A percentile compares a stretch with the other conserved stretches of the same genome.
These are phyloP conservation scores for Neonectria coccinea DNA, from an alignment of 2,329 filamentous ascomycete genomes.

Conservation along the genomic window DNA sequence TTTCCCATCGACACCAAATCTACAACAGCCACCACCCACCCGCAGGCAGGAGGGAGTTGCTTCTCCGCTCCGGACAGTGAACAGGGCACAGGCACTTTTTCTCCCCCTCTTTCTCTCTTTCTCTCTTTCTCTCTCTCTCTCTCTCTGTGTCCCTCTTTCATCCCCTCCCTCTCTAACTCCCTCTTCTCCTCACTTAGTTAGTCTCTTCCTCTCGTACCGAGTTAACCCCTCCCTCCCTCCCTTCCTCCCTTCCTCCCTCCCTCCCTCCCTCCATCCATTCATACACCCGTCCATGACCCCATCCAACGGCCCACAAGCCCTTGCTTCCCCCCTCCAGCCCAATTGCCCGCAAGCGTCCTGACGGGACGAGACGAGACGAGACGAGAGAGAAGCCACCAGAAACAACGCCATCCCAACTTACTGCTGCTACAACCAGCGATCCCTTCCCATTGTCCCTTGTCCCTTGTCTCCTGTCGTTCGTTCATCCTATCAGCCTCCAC, in stretches of 20 bases:
- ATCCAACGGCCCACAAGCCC: constrained; percentile 6
- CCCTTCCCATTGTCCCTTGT: too few relatives aligned
- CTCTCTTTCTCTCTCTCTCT: background rate
- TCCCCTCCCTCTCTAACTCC: too few relatives aligned
- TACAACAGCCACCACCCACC: constrained; percentile 16
- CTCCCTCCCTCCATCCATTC: constrained; percentile 2
- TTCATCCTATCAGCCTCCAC: constrained; percentile 8
- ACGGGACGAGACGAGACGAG: constrained; percentile 23
- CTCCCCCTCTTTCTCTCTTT: background rate
- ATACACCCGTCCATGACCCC: constrained; percentile 18
- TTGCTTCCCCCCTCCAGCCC: constrained; percentile 10
- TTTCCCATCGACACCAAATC: constrained; percentile 27
- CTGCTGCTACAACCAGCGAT: too few relatives aligned
- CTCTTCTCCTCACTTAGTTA: background rate
- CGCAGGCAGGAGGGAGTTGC: background rate
- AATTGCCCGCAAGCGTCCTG: constrained; percentile 18
- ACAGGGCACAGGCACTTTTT: background rate
- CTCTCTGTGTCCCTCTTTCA: background rate
- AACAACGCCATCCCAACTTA: background rate
- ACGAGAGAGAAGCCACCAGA: background rate
- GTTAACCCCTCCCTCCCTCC: background rate
- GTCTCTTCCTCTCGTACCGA: background rate
- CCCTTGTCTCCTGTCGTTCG: background rate
- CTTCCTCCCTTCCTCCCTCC: too few relatives aligned
- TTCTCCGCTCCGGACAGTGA: constrained; percentile 19